Evolutionary conservation across 2,329 filamentous ascomycete species (phyloP).

Genomic region (Tricladium varicosporioides): DNA sequence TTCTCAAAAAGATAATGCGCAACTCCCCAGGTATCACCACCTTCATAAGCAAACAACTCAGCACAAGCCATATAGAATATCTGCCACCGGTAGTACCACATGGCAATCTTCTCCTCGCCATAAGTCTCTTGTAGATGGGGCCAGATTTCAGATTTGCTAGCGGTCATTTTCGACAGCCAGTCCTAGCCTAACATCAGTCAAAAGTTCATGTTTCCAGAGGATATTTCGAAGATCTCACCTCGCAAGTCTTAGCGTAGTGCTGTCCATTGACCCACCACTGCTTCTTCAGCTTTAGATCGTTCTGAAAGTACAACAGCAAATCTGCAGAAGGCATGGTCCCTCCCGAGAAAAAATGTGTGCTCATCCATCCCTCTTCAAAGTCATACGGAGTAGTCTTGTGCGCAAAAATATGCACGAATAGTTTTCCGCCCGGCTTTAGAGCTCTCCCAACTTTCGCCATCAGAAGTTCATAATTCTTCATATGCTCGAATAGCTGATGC

Average conservation of each 20-base stretch:
- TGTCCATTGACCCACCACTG: slow-evolving; percentile 72
- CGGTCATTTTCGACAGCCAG: slow-evolving; percentile 60
- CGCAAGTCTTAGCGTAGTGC: slow-evolving; percentile 69
- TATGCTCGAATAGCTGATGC: slow-evolving; percentile 67
- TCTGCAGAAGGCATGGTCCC: slow-evolving; percentile 71
- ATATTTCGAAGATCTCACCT: slow-evolving; percentile 40
- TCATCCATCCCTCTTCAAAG: slow-evolving; percentile 73
- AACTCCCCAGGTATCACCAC: slow-evolving; percentile 67
- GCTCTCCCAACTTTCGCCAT: slow-evolving; percentile 61
- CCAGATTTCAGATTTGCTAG: slow-evolving; percentile 60
- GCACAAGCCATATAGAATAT: slow-evolving; percentile 72
- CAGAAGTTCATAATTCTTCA: slow-evolving; percentile 71
- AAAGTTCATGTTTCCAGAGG: neutral
- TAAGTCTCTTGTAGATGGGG: slow-evolving; percentile 64
- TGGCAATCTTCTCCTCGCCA: slow-evolving; percentile 54
- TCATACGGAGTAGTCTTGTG: slow-evolving; percentile 67
- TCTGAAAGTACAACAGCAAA: slow-evolving; percentile 65
- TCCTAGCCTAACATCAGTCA: slow-evolving; percentile 39
- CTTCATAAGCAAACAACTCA: slow-evolving; percentile 64
- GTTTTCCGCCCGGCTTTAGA: slow-evolving; percentile 60
- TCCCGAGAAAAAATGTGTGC: slow-evolving; percentile 69
- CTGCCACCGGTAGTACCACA: slow-evolving; percentile 70
- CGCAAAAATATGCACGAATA: slow-evolving; percentile 68
- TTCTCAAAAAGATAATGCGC: slow-evolving; percentile 67
- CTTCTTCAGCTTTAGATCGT: slow-evolving; percentile 54